Conservation (phyloP, 2,329 filamentous ascomycete genomes). For the Trichophyton simii region DNA sequence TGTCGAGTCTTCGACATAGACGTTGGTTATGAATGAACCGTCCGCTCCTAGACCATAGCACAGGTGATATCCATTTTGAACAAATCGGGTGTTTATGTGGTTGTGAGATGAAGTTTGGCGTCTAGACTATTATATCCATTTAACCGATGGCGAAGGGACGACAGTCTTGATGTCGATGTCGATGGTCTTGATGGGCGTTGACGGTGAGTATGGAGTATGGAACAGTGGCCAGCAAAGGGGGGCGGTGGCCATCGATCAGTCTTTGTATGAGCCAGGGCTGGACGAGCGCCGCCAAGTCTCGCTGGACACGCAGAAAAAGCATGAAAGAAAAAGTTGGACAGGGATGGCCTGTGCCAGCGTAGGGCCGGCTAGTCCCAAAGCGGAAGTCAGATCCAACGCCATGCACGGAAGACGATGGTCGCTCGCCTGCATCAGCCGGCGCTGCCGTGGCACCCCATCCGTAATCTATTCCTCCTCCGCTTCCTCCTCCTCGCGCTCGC, state of each 20-base stretch:
- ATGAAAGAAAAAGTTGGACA: neutral
- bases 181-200: neutral
- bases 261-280: slow-evolving; percentile 1
- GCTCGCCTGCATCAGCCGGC: neutral
- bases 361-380: slow-evolving; percentile 2
- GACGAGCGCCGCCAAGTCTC: neutral
- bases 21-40: neutral
- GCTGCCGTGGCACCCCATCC: neutral
- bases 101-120: neutral
- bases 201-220: neutral
- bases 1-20: slow-evolving; percentile 3
- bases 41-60: slow-evolving; percentile 2
- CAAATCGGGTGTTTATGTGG: neutral
- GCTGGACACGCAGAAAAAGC: neutral
- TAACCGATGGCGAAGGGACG: neutral
- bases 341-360: neutral
- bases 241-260: neutral
- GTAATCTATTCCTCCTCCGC: neutral
- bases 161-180: neutral
- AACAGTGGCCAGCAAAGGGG: neutral
- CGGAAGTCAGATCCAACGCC: slow-evolving; percentile 4
- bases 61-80: neutral
- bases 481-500: neutral
- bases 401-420: slow-evolving; percentile 2
- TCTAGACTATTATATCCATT: neutral